Percentiles rank a stretch among this genome's conserved stretches.
Conservation (phyloP, 2,329 filamentous ascomycete genomes). For the Ilyonectria destructans region DNA sequence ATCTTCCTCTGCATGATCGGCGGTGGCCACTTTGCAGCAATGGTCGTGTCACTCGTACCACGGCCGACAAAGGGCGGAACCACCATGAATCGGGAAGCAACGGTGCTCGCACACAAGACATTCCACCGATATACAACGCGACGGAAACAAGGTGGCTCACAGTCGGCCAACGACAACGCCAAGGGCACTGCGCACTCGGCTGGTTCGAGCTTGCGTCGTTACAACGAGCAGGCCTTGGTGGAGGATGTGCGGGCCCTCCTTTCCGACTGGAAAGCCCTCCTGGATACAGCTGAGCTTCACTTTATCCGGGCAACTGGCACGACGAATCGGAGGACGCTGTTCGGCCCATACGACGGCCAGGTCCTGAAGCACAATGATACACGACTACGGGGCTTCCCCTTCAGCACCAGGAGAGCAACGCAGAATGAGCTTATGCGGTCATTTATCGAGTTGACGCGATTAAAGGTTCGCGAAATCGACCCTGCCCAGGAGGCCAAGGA, state of each 20-base stretch:
- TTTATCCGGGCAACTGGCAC: constrained; percentile 92
- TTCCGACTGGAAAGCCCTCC: constrained; percentile 86
- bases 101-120: constrained; percentile 94
- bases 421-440: constrained; percentile 95
- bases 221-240: constrained; percentile 92
- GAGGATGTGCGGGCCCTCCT: constrained; percentile 90
- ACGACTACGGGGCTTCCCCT: constrained; percentile 89
- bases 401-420: constrained; percentile 91
- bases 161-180: constrained; percentile 94
- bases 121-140: constrained; percentile 98
- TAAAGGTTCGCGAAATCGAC: constrained; percentile 87
- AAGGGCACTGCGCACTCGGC: constrained; percentile 96
- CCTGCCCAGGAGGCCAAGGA: constrained; percentile 71
- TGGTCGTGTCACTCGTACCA: constrained; percentile 92
- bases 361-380: constrained; percentile 85
- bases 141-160: constrained; percentile 95
- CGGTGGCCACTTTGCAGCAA: constrained; percentile 96
- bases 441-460: constrained; percentile 92
- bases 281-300: constrained; percentile 87
- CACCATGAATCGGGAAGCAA: constrained; percentile 86
- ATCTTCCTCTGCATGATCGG: constrained; percentile 99
- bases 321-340: constrained; percentile 89
- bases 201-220: constrained; percentile 89
- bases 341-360: constrained; percentile 92
- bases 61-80: constrained; percentile 79